phyloP scores from a whole-genome alignment of 106 monocot genomes.

The Phalaenopsis aphrodite region DNA sequence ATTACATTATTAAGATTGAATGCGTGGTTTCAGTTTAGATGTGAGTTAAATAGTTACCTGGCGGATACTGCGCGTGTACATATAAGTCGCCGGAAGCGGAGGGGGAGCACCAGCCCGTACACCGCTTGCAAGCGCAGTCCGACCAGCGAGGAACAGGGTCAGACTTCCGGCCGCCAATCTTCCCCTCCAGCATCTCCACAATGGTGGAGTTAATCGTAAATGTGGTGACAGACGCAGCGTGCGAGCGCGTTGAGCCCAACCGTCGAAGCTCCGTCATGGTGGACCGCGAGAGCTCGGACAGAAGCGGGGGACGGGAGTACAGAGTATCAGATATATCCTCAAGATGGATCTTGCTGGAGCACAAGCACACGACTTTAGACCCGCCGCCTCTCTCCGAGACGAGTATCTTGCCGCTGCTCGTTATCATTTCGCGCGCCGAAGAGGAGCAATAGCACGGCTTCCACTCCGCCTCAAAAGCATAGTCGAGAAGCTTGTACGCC shows the following conservation, averaged over 20 bases:
- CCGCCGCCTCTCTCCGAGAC: conserved; percentile 34
- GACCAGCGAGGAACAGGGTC: conserved; percentile 38
- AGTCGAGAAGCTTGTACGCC: conserved; percentile 71
- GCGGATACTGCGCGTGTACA: conserved; percentile 25
- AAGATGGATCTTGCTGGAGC: conserved; percentile 42
- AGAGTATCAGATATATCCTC: conserved; percentile 81
- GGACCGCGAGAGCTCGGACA: conserved; percentile 26
- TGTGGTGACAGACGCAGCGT: conserved; percentile 16
- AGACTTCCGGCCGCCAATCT: conserved; percentile 39
- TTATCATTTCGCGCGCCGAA: conserved; percentile 34
- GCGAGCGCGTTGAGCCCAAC: neutral
- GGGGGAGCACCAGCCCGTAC: conserved; percentile 27
- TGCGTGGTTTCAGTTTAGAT: too few species aligned
- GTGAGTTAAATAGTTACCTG: neutral
- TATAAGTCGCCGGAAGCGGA: conserved; percentile 12
- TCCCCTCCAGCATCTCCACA: conserved; percentile 68
- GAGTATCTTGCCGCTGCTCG: conserved; percentile 32
- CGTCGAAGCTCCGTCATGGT: conserved; percentile 46
- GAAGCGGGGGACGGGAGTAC: conserved; percentile 48
- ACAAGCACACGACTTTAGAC: conserved; percentile 50
- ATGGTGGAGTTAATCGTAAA: conserved; percentile 70
- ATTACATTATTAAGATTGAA: neutral
- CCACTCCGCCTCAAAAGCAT: conserved; percentile 66
- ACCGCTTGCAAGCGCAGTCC: conserved; percentile 42
- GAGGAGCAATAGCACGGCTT: conserved; percentile 82